phyloP scores from a whole-genome alignment of 108 stramenopile genomes.

The Cylindrotheca fusiformis region DNA sequence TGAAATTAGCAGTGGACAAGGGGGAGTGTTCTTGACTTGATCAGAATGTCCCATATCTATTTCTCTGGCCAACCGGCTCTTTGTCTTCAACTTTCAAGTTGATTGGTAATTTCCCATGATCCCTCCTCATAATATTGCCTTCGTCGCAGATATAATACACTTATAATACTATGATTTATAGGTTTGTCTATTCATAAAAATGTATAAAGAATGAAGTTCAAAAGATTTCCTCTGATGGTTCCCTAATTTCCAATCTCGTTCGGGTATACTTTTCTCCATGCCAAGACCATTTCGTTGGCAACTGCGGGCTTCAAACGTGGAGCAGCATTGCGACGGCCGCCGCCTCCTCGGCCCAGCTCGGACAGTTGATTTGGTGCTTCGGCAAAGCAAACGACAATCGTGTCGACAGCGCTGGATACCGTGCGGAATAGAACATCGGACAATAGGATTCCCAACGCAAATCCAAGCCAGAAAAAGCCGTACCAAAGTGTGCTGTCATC shows the following conservation, averaged over 20 bases:
- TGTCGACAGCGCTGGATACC: conserved; percentile 69
- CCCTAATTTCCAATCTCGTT: conserved; percentile 61
- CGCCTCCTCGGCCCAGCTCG: background rate
- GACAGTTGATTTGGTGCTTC: conserved; percentile 66
- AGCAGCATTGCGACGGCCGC: conserved; percentile 35
- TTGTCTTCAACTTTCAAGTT: too few relatives aligned
- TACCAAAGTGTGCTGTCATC: background rate
- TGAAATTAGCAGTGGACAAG: background rate
- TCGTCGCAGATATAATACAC: too few relatives aligned
- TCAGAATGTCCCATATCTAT: too few relatives aligned
- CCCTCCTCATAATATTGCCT: too few relatives aligned
- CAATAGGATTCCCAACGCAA: conserved; percentile 25
- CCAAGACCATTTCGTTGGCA: conserved; percentile 44
- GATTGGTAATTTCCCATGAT: too few relatives aligned
- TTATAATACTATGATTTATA: too few relatives aligned
- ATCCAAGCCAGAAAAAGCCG: conserved; percentile 17
- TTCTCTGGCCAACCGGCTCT: too few relatives aligned
- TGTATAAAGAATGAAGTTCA: too few relatives aligned
- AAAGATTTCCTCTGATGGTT: too few relatives aligned
- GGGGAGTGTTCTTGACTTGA: too few relatives aligned
- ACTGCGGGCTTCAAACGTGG: conserved; percentile 38
- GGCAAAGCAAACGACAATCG: conserved; percentile 85
- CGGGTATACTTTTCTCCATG: conserved; percentile 73
- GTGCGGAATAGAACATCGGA: conserved; percentile 54
- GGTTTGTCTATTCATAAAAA: too few relatives aligned